Conservation (phyloP, 2,329 filamentous ascomycete genomes). For the Septoria linicola region DNA sequence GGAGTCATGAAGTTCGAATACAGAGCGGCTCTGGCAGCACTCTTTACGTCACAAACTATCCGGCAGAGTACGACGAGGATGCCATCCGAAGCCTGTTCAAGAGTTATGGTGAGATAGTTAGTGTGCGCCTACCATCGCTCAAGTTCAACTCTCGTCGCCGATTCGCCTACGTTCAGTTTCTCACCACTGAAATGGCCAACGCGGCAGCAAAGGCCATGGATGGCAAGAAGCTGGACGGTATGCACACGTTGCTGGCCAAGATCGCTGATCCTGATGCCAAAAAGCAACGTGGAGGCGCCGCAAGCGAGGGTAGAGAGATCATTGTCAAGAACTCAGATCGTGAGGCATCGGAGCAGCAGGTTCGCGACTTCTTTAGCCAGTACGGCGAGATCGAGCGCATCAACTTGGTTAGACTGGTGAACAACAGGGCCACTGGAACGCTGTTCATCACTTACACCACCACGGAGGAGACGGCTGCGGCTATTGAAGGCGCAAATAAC, state of each 20-base stretch:
- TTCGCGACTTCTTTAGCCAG: conserved; percentile 69
- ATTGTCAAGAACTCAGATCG: conserved; percentile 84
- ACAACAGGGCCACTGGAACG: conserved; percentile 70
- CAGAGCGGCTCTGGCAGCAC: conserved; percentile 74
- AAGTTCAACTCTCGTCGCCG: conserved; percentile 84
- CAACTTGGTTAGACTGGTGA: conserved; percentile 66
- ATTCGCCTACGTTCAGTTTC: conserved; percentile 96
- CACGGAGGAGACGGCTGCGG: conserved; percentile 42
- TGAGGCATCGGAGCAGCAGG: conserved; percentile 65
- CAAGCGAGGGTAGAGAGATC: conserved; percentile 84
- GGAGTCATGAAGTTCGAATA: conserved; percentile 71
- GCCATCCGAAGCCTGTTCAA: conserved; percentile 69
- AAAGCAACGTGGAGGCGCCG: conserved; percentile 74
- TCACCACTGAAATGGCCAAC: conserved; percentile 64
- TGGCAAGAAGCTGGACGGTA: conserved; percentile 65
- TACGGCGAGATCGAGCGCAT: conserved; percentile 74
- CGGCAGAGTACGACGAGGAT: conserved; percentile 68
- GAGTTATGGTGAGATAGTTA: conserved; percentile 75
- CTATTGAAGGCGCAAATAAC: conserved; percentile 36
- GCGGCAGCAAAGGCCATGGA: conserved; percentile 69
- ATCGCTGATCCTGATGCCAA: conserved; percentile 80
- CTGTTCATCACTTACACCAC: conserved; percentile 76
- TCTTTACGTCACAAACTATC: conserved; percentile 88
- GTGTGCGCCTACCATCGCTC: conserved; percentile 84
- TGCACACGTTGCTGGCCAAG: conserved; percentile 69